Evolutionary conservation across 306 rosid genomes (phyloP).

Genomic region (Trichosanthes truncata): DNA sequence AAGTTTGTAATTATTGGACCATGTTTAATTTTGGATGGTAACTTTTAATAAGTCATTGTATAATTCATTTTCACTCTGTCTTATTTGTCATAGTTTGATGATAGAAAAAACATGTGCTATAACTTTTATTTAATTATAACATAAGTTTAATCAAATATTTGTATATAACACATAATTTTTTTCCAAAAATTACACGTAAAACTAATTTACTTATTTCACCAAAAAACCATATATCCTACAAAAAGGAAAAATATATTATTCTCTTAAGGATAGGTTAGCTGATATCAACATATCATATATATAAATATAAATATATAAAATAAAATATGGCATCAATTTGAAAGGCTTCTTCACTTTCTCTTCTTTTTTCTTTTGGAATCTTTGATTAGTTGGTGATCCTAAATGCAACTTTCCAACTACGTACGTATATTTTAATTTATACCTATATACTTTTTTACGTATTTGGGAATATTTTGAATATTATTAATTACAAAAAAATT

Average conservation of each 20-base stretch:
- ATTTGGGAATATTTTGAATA: neutral
- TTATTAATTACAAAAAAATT: neutral
- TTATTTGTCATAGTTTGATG: neutral
- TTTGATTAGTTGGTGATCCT: neutral
- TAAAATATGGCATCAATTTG: neutral
- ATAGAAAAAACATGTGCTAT: neutral
- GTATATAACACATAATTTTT: too few relatives aligned
- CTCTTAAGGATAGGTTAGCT: neutral
- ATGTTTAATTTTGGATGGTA: neutral
- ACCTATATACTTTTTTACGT: conserved; percentile 9
- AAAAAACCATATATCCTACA: neutral
- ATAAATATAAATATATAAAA: neutral
- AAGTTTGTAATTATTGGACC: neutral
- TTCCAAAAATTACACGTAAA: neutral
- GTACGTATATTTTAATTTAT: conserved; percentile 2
- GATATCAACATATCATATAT: neutral
- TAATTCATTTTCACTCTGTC: neutral
- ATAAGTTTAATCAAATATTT: neutral
- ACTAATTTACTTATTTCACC: neutral
- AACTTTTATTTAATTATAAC: neutral
- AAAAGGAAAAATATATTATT: neutral
- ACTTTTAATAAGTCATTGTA: neutral
- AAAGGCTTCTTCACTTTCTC: neutral
- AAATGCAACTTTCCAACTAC: neutral
- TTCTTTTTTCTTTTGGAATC: neutral